Conservation (phyloP, 2,329 filamentous ascomycete genomes). For the Ascochyta rabiei region DNA sequence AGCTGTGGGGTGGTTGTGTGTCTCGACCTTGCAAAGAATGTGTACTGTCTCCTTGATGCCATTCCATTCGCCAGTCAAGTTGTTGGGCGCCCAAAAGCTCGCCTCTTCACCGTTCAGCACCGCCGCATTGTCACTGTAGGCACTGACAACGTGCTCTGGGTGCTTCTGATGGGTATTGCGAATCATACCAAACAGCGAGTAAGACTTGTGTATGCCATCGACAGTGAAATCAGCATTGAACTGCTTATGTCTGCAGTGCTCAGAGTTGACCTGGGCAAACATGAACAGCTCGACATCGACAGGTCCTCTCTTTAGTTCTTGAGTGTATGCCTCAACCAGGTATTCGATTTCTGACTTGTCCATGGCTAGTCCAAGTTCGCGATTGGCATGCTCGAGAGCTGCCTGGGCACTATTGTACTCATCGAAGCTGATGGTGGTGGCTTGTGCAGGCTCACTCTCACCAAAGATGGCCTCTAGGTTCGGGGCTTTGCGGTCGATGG, state of each 20-base stretch:
- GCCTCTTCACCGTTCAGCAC: conserved; percentile 77
- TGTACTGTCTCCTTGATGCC: conserved; percentile 86
- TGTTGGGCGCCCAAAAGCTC: conserved; percentile 85
- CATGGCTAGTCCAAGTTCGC: conserved; percentile 80
- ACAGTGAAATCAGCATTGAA: conserved; percentile 98
- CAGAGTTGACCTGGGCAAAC: conserved; percentile 99
- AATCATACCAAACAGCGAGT: conserved; percentile 94
- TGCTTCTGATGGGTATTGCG: conserved; percentile 84
- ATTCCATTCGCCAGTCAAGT: conserved; percentile 84
- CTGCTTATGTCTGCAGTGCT: conserved; percentile 87
- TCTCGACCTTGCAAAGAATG: conserved; percentile 93
- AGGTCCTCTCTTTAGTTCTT: conserved; percentile 68
- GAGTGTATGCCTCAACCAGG: conserved; percentile 80
- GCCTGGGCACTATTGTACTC: conserved; percentile 69
- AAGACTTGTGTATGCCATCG: conserved; percentile 78
- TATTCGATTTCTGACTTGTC: conserved; percentile 92
- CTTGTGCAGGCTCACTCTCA: conserved; percentile 66
- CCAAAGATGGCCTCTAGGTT: conserved; percentile 79
- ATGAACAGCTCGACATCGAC: conserved; percentile 97
- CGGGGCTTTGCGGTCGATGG: conserved; percentile 69
- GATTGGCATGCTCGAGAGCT: conserved; percentile 82
- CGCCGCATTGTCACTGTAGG: conserved; percentile 98
- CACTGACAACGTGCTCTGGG: conserved; percentile 84
- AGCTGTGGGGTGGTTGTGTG: conserved; percentile 95
- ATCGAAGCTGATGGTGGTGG: conserved; percentile 75